A percentile compares a stretch with the other conserved stretches of the same genome.
Evolutionary conservation across 257 asterid genomes (phyloP).

Genomic region (Plectranthus barbatus): DNA sequence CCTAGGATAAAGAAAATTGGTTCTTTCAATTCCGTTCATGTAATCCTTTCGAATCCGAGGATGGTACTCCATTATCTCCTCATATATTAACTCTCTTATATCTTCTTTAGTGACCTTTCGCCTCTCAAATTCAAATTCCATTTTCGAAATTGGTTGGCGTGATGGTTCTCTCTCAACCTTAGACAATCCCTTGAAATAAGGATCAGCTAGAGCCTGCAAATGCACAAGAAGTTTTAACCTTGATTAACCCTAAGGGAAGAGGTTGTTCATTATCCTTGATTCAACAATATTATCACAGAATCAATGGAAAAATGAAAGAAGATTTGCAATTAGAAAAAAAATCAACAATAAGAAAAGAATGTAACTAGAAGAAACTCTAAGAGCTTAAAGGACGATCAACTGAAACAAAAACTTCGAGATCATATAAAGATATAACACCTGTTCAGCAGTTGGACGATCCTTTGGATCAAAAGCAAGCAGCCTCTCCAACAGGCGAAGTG

Average conservation of each 20-base stretch:
- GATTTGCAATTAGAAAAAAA: too few species aligned
- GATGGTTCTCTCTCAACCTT: constrained; percentile 81
- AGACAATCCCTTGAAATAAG: constrained; percentile 74
- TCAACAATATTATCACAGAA: neutral
- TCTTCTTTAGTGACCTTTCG: constrained; percentile 80
- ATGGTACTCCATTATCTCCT: constrained; percentile 78
- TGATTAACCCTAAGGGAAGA: too few species aligned
- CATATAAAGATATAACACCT: constrained; percentile 38
- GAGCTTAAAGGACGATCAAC: neutral
- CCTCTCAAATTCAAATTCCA: constrained; percentile 87
- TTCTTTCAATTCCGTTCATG: constrained; percentile 56
- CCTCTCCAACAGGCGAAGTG: constrained; percentile 58
- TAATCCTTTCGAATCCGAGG: constrained; percentile 79
- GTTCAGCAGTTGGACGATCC: constrained; percentile 84
- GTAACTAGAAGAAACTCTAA: neutral
- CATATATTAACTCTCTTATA: constrained; percentile 60
- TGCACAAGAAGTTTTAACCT: neutral
- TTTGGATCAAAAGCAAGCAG: constrained; percentile 83
- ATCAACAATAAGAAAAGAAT: too few species aligned
- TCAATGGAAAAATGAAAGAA: too few species aligned
- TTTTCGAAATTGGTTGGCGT: constrained; percentile 59
- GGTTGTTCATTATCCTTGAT: neutral
- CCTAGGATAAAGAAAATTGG: constrained; percentile 78
- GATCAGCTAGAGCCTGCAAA: constrained; percentile 68
- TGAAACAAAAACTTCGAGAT: neutral